Base-by-base conservation (phyloP, 768 basidiomycete genomes). In the Auricularia cornea region DNA sequence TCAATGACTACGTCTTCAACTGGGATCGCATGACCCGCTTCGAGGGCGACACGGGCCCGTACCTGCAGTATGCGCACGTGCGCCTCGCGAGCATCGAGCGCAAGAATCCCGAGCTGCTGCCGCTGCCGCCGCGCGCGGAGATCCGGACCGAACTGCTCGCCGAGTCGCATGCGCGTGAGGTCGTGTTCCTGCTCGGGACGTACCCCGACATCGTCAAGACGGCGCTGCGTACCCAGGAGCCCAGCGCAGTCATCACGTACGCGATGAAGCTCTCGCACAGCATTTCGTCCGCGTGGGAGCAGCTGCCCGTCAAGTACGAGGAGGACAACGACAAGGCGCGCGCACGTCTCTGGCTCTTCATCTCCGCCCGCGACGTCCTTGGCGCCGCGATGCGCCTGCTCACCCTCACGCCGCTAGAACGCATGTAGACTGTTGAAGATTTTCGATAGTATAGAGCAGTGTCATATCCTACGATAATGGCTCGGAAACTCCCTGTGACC, bases 51-150 rank as follows among this genome's bases (percentile, higher is more conserved):
- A 79, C 78, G 26, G 68, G 68, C 10, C 79, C 80, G 3, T 83
- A 81, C 72, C 77, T 83, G 41, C 81, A 83, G 70, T 83, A 83
- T 72, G 79, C 80, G 1, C 81, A 83, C 73, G 80, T 81, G 64
- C 79, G 81, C 41, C 71, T 83, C 28, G 78, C 76, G 31, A 81
- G 80, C 3, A 74, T 83, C 54, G 76, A 79, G 71, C 77, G 81
- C 62, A 80, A 81, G 68, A 78, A 80, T 71, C 79, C 79, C n/a
- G 75, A 75, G 61, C 74, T 79, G 44, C 68, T 77, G 38, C 44
- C 62, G 33, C 59, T 63, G 16, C 38, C 31, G 38, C 69, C 79
- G 30, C 74, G 70, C 5, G 59, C 69, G 11, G 64, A 67, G 29
- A 77, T 81, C 74, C 67, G 78, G 65, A 70, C 76, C 20, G 65